Base-by-base conservation (phyloP, 1,139 yeast species). In the Tardiomyces blankii region DNA sequence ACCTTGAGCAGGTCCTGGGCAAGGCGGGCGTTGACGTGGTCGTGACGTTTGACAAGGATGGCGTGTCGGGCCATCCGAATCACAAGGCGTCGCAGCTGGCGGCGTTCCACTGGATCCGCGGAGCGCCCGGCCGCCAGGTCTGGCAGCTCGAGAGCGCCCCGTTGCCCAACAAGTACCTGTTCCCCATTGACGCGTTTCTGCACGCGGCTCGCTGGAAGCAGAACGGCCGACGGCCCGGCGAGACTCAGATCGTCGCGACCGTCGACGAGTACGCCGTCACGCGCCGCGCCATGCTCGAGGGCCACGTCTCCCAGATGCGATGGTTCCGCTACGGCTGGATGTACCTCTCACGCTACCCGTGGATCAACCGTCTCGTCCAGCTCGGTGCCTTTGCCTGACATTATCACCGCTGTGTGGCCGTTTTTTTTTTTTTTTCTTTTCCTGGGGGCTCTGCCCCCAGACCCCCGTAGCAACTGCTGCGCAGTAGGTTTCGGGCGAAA, bases 301-400 rank as follows among this genome's bases (percentile, higher is more conserved):
- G 86, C 3, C 97, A 91, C 64, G 72, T 71, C 52, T 80, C 95
- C 2, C 99, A 91, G 63, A 84, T 91, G 87, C 89, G 82, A 13
- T 91, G 97, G 97, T 91, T 83, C 64, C 73, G 99, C 53, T 86
- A 84, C 69, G 82, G 88, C 1, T 91, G 97, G 96, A 70, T 91
- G 57, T 51, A 76, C 7, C 66, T 81, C 40, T 83, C 95, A 51
- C 72, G 93, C 51, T 84, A 83, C 65, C 74, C 83, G 74, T 68
- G 70, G 49, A 68, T 71, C 38, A 91, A 89, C 63, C 89, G 85
- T 57, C 70, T 88, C 49, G 66, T 63, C 39, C 51, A 50, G 46
- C 52, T 56, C 38, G 25, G 25, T 5, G 25, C 25, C 25, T 21
- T 21, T 21, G 25, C 25, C 46, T 40, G 41, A 47, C 47, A 47